Evolutionary conservation across 148 eudicot genomes (phyloP), one percentile per base, ranked within the genome.

Genomic region (Vaccinium macrocarpon): DNA sequence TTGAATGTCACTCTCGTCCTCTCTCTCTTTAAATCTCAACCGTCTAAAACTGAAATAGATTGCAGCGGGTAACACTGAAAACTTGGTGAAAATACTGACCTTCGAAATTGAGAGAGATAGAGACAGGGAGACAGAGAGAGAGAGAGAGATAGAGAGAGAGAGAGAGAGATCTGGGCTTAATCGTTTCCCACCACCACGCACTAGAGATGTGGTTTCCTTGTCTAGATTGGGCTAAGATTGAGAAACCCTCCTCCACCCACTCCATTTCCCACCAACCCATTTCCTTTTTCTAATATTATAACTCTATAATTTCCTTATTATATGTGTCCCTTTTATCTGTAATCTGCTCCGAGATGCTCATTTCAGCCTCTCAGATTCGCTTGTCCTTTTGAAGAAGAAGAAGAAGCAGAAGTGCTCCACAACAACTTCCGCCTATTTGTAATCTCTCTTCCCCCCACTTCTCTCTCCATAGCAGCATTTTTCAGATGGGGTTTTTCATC

Each of bases 221-320:
- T 86, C 66, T 84, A 81, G 85, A 87, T 88, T 79, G 74, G 81
- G 50, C 19, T 50, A n/a, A 18, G 81, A 76, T 64, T 64, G 72
- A 76, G 80, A 75, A 87, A 79, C 82, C 84, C 88, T 87, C 92
- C 90, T 85, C 90, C 92, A 87, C 90, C 90, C 90, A 87, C 92
- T 86, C 23, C 38, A 15, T 2, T 72, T 23, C 35, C 84, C 86
- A 85, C 90, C 90, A 89, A 85, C 83, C 86, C 72, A 84, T 77
- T 61, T 21, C 4, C 79, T 14, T 82, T 82, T 23, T 18, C 71
- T 59, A 38, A 8, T 2, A 8, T 53, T 53, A 8, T n/a, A 21
- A 61, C 68, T 21, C 9, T 4, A 0, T 61, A n/a, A 25, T 53
- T 79, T 70, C 42, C 29, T 70, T 32, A 14, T 59, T 50, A 35